These are phyloP conservation scores for Xerocomus potaroensis DNA, from an alignment of 768 basidiomycete species.

Conservation along the genomic window DNA sequence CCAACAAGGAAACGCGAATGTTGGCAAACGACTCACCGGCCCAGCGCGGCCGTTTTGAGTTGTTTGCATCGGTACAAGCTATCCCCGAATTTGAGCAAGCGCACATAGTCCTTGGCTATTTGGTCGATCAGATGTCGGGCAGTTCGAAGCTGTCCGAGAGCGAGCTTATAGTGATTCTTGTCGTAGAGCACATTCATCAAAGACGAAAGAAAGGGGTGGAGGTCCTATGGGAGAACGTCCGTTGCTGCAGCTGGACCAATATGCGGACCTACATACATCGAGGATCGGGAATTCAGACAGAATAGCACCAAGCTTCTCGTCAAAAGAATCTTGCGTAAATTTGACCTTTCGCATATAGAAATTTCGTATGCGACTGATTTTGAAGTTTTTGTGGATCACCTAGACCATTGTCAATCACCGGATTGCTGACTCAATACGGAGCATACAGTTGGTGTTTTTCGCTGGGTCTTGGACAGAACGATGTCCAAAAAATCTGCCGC, in stretches of 20 bases:
- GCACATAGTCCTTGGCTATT: constrained; percentile 94
- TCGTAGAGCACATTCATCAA: constrained; percentile 99
- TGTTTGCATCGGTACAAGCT: constrained; percentile 98
- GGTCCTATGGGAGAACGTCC: constrained; percentile 47
- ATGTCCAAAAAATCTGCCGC: constrained; percentile 94
- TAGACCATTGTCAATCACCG: constrained; percentile 26
- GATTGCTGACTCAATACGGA: not conserved
- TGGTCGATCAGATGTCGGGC: constrained; percentile 95
- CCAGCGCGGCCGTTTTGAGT: constrained; percentile 94
- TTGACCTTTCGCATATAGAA: constrained; percentile 99
- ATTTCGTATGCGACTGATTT: constrained; percentile 96
- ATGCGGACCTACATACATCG: constrained; percentile 64
- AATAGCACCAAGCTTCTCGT: constrained; percentile 92
- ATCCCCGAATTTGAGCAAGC: constrained; percentile 97
- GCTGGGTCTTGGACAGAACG: constrained; percentile 88
- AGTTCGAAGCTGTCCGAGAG: constrained; percentile 93
- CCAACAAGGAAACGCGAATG: not conserved
- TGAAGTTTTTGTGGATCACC: constrained; percentile 99
- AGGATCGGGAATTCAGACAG: constrained; percentile 96
- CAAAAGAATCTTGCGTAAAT: constrained; percentile 95
- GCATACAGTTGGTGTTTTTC: constrained; percentile 91
- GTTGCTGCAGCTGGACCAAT: not conserved
- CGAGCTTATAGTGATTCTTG: constrained; percentile 99
- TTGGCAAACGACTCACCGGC: constrained; percentile 63
- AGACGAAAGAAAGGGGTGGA: constrained; percentile 94